phyloP scores from a whole-genome alignment of 1,139 yeast genomes.

The Hansenula lynferdii region DNA sequence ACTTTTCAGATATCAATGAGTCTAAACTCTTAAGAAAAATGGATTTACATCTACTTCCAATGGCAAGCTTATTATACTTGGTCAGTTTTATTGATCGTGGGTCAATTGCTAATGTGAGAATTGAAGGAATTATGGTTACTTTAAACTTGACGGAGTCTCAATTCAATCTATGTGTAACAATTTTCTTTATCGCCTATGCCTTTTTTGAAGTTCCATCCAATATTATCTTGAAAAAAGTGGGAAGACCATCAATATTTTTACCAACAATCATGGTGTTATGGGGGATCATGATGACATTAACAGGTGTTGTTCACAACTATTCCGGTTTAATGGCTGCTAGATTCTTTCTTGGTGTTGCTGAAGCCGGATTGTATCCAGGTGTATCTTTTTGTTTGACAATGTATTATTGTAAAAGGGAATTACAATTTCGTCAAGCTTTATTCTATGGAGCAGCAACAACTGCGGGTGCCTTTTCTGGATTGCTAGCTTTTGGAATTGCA shows the following conservation, averaged over 20 bases:
- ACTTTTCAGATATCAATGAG: constrained; percentile 18
- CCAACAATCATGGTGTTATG: constrained; percentile 44
- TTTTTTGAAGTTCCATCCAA: constrained; percentile 48
- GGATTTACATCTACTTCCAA: constrained; percentile 40
- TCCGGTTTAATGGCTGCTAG: constrained; percentile 41
- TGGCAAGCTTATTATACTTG: constrained; percentile 43
- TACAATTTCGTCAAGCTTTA: constrained; percentile 42
- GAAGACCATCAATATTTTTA: constrained; percentile 38
- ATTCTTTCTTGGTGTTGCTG: constrained; percentile 42
- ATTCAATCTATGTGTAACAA: constrained; percentile 47
- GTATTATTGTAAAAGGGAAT: constrained; percentile 45
- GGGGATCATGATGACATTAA: constrained; percentile 44
- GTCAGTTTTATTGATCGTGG: constrained; percentile 52
- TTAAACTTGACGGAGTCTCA: constrained; percentile 41
- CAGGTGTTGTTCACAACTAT: constrained; percentile 34
- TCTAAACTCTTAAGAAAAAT: constrained; percentile 33
- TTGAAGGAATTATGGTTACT: constrained; percentile 50
- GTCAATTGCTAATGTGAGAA: constrained; percentile 53
- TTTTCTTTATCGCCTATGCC: constrained; percentile 50
- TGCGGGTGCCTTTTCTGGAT: constrained; percentile 49
- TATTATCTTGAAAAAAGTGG: constrained; percentile 30
- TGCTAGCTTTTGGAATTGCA: constrained; percentile 35
- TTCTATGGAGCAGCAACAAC: constrained; percentile 46
- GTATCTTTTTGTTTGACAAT: constrained; percentile 35
- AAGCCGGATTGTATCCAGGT: neutral